Evolutionary conservation across 1,284 basidiomycete species (phyloP), one percentile per base, ranked within the genome.

Genomic region (Ceraceosorus bombacis): DNA sequence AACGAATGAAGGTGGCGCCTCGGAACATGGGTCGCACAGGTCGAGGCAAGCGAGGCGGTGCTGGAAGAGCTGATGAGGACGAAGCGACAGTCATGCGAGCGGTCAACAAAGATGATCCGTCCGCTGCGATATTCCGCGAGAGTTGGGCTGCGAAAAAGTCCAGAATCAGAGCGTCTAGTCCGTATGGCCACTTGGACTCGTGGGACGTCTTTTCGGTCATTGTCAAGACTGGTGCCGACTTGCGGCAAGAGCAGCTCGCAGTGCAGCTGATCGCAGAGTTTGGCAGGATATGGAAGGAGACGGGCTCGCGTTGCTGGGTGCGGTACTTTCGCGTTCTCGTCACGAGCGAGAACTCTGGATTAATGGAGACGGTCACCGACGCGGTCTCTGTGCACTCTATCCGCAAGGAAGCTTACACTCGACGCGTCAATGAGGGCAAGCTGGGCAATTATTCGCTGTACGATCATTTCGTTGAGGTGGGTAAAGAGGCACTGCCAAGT

Each of bases 361-460:
- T 99, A 57, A 77, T 77, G 68, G 75, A 77, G 65, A 77, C 75
- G 5, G 73, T 78, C 60, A 94, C 90, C 5, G 95, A 99, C 71
- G 89, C 94, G 0, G 90, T 98, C 2, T 96, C 92, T 10, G 90
- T 99, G 70, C 95, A 99, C 78, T 97, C 94, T 7, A 95, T 99
- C 79, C 98, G 98, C 82, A 99, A 98, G 80, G 88, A 91, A 4
- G 92, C 96, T 74, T 98, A 98, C 78, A 90, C 91, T 2, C 83
- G 90, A 61, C 83, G 43, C 43, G 43, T 46, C 43, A 15, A 10
- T 4, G 43, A 41, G 13, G 53, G 54, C 51, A 67, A 70, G 48
- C 63, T 75, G 15, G 56, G 62, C 2, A 70, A 67, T 2, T 77
- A 70, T 55, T 68, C 65, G 39, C 65, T 77, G 2, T 76, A 69